A percentile compares a stretch with the other conserved stretches of the same genome.
Evolutionary conservation across 75 land plant genomes (phyloP).

Genomic region (Gnetum montanum): DNA sequence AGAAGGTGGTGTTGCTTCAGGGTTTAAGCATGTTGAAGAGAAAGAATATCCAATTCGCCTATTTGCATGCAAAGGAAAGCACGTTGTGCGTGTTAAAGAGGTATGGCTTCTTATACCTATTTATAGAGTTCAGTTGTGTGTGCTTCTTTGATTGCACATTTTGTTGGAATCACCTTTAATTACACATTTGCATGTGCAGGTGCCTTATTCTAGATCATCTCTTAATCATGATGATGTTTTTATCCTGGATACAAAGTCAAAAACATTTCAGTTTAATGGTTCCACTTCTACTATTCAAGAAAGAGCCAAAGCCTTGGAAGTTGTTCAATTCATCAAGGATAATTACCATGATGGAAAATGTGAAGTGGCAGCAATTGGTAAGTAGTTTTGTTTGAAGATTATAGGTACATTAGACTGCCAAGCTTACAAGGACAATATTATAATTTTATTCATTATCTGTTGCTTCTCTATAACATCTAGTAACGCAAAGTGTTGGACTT

Average conservation of each 20-base stretch:
- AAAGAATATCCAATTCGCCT: constrained; percentile 53
- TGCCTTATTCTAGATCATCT: constrained; percentile 78
- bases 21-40: constrained; percentile 73
- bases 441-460: too few relatives aligned
- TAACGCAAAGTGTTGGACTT: too few relatives aligned
- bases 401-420: not conserved
- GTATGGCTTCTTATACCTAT: constrained; percentile 46
- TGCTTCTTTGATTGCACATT: not conserved
- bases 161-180: not conserved
- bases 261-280: constrained; percentile 95
- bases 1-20: constrained; percentile 89
- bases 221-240: constrained; percentile 97
- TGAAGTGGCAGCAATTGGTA: constrained; percentile 85
- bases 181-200: constrained; percentile 31
- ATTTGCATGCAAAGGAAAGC: constrained; percentile 84
- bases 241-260: constrained; percentile 82
- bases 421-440: too few relatives aligned
- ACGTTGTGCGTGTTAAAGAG: constrained; percentile 90
- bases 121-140: not conserved
- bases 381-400: constrained; percentile 9
- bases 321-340: constrained; percentile 88
- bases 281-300: constrained; percentile 94
- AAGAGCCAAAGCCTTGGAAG: constrained; percentile 94
- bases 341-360: constrained; percentile 94
- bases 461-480: too few relatives aligned